Evolutionary conservation across 108 stramenopile species (phyloP), one percentile per base, ranked within the genome.

Genomic region (Cyclotella baltica): DNA sequence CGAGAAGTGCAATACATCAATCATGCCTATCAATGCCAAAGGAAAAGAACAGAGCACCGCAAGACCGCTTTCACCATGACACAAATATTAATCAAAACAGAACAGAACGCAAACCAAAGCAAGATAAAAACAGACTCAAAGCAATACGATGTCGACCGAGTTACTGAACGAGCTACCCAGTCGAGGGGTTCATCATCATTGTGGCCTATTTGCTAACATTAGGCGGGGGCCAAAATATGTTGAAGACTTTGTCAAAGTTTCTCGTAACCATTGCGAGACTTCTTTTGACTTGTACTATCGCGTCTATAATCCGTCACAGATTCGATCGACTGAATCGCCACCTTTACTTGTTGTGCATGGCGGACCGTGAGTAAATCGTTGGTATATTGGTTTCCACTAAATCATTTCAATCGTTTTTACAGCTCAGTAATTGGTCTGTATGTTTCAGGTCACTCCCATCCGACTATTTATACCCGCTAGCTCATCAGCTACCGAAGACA

Each of bases 291-390:
- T 64, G 27, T 75, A 71, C 36, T 83, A 77, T 58, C 70, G 82
- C 23, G 31, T 83, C 27, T 83, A 83, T 37, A 68, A 77, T 77
- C 82, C 82, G 48, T 76, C 82, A 22, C 25, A 25, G 40, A 48
- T 83, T 28, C 62, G 70, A 36, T 82, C 74, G 30, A 27, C 34
- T 19, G 67, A 76, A 36, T 77, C 75, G 25, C 82, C 82, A 52
- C 82, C 82, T 25, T 58, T 83, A 47, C 8, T 83, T 46, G 76
- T 83, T 18, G 47, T 83, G 19, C 82, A 83, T 51, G 82, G 82
- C 43, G 82, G 82, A 46, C 82, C 82, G 82, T 82, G 51, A 82
- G 81, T 82, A 11, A 19, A 62, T 2, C 33, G 31, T 16, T n/a
- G 1, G 0, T 25, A 15, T 27, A 11, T 43, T 13, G n/a, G 10